Evolutionary conservation across 306 rosid genomes (phyloP).

Genomic region (Vachellia collinsii): DNA sequence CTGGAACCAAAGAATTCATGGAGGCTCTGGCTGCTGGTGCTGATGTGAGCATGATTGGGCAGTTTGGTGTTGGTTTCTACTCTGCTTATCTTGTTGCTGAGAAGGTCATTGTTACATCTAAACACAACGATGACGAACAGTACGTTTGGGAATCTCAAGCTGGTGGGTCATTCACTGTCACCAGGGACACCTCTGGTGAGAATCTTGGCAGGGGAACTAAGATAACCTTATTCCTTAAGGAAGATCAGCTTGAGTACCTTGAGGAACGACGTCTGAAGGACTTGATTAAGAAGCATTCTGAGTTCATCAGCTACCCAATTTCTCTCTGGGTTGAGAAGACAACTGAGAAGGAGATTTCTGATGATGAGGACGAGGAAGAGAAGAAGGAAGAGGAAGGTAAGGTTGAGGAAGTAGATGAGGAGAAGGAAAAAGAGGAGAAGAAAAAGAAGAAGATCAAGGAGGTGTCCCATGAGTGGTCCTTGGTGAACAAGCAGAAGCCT

Average conservation of each 20-base stretch:
- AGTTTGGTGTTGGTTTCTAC: constrained; percentile 95
- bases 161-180: constrained; percentile 89
- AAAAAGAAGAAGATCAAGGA: constrained; percentile 91
- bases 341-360: constrained; percentile 87
- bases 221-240: constrained; percentile 77
- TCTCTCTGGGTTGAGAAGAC: constrained; percentile 95
- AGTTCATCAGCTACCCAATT: constrained; percentile 92
- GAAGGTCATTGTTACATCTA: constrained; percentile 79
- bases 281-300: constrained; percentile 89
- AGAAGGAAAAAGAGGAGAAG: constrained; percentile 84
- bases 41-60: constrained; percentile 97
- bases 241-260: constrained; percentile 92
- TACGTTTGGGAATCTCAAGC: constrained; percentile 97
- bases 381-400: constrained; percentile 94
- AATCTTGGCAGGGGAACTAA: constrained; percentile 85
- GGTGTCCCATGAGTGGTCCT: constrained; percentile 81
- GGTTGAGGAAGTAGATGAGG: constrained; percentile 88
- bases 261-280: constrained; percentile 91
- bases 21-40: constrained; percentile 97
- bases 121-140: constrained; percentile 94
- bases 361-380: constrained; percentile 90
- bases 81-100: constrained; percentile 92
- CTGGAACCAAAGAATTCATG: constrained; percentile 97
- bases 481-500: constrained; percentile 97
- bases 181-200: constrained; percentile 83